Evolutionary conservation across 1,139 yeast genomes (phyloP), one percentile per base, ranked within the genome.

Genomic region (Diutina pseudorugosa): DNA sequence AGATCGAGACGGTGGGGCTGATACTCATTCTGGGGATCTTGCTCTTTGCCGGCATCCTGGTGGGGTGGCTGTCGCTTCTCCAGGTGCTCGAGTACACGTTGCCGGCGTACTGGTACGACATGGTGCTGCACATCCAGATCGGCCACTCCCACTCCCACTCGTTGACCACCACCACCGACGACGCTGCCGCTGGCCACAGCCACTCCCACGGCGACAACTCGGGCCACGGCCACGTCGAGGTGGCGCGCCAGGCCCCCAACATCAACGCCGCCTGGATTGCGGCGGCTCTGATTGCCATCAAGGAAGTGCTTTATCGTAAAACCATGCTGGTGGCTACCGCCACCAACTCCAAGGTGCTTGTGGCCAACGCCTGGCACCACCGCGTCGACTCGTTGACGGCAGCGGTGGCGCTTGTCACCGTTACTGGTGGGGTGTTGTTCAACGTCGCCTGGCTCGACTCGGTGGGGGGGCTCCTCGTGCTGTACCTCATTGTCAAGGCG

Each of bases 341-440:
- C 56, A 80, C 90, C 33, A 85, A 88, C 61, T 89, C 97, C 1
- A 87, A 89, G 57, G 98, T 93, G 4, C 75, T 93, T 53, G 83
- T 89, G 51, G 98, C 98, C 6, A 93, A 93, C 63, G 98, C 98
- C 2, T 93, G 98, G 98, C 98, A 93, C 65, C 98, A 93, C 63
- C 77, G 98, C 57, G 91, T 93, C n/a, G 98, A 93, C 65, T 85
- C 96, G 1, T 67, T 93, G 59, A 94, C 98, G 0, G 90, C 97
- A 0, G 75, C 86, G 43, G 98, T 93, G 9, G 98, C 98, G 0
- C 77, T 91, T 25, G 77, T 83, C 4, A 90, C 98, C 0, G 94
- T 93, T 52, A 80, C 95, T 0, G 84, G 94, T 2, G 96, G 96
- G 33, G 83, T 85, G 57, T 70, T 88, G 56, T 78, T 89, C 57